A percentile compares a stretch with the other conserved stretches of the same genome.
These are phyloP conservation scores for Ramichloridium luteum DNA, from an alignment of 2,329 filamentous ascomycete genomes.

Conservation along the genomic window DNA sequence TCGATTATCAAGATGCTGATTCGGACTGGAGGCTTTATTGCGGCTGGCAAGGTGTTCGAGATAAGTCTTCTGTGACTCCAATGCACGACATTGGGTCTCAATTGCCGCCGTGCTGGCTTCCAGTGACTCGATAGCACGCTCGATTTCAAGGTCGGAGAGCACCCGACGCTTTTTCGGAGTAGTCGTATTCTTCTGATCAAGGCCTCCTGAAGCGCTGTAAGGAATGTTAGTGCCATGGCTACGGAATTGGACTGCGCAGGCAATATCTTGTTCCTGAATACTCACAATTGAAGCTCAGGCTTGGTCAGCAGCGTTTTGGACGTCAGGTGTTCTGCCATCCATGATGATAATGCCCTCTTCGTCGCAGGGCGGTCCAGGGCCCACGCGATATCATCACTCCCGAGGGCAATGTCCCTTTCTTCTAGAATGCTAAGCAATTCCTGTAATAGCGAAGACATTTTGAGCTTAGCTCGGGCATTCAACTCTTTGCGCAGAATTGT, in stretches of 20 bases:
- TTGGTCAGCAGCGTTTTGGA: conserved; percentile 34
- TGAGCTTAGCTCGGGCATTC: too few species aligned
- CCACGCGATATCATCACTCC: conserved; percentile 35
- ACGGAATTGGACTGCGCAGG: too few species aligned
- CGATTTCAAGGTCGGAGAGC: conserved; percentile 48
- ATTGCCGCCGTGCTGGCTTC: conserved; percentile 52
- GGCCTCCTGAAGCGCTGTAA: too few species aligned
- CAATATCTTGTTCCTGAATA: conserved; percentile 1
- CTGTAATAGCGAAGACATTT: conserved; percentile 20
- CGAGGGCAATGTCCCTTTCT: conserved; percentile 33
- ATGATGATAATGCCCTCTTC: conserved; percentile 29
- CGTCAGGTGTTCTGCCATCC: conserved; percentile 38
- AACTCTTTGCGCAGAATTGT: too few species aligned
- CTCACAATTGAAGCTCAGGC: conserved; percentile 38
- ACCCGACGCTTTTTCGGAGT: conserved; percentile 27
- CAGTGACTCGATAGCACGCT: conserved; percentile 50
- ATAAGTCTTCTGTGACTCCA: conserved; percentile 51
- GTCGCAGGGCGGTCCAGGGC: conserved; percentile 35
- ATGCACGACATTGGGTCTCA: conserved; percentile 48
- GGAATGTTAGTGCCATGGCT: conserved; percentile 1
- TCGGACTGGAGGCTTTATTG: conserved; percentile 6
- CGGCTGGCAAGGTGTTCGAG: conserved; percentile 43
- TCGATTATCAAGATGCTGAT: conserved; percentile 2
- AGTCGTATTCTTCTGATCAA: too few species aligned
- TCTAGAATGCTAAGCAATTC: conserved; percentile 33